phyloP scores from a whole-genome alignment of 2,329 filamentous ascomycete species.

The Camillea tinctor region DNA sequence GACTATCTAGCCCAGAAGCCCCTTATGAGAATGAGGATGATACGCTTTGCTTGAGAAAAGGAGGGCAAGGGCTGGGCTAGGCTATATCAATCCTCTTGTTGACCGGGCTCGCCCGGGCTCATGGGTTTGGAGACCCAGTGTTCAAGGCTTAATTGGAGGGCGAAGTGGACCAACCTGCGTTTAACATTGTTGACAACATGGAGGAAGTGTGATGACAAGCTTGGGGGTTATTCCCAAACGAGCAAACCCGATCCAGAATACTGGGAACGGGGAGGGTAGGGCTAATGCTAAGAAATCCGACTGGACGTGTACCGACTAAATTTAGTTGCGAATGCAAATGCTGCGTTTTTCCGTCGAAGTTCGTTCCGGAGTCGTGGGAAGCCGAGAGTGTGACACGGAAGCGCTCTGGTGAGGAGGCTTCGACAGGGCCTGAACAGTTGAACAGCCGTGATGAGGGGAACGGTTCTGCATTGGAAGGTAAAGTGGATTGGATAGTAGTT shows the following conservation, averaged over 20 bases:
- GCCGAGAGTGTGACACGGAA: background rate
- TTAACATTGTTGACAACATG: background rate
- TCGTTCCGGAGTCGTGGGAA: background rate
- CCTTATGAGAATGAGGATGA: background rate
- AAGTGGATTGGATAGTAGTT: background rate
- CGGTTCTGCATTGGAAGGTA: background rate
- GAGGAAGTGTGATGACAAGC: background rate
- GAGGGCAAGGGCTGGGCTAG: background rate
- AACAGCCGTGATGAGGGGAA: slow-evolving; percentile 1
- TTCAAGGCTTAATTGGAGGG: background rate
- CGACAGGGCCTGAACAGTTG: too few relatives aligned
- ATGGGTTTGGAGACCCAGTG: background rate
- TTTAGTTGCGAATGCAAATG: background rate
- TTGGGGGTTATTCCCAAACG: background rate
- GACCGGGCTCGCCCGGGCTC: too few relatives aligned
- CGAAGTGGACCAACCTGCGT: slow-evolving; percentile 1
- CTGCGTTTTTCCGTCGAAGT: background rate
- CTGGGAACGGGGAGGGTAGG: background rate
- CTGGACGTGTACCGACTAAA: background rate
- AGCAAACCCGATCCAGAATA: background rate
- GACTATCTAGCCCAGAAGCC: background rate
- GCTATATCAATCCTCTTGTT: background rate
- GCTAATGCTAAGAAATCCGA: background rate
- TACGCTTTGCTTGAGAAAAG: background rate
- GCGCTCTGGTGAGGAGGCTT: background rate